phyloP scores from a whole-genome alignment of 352 stramenopile species.

The Phytophthora pluvialis region DNA sequence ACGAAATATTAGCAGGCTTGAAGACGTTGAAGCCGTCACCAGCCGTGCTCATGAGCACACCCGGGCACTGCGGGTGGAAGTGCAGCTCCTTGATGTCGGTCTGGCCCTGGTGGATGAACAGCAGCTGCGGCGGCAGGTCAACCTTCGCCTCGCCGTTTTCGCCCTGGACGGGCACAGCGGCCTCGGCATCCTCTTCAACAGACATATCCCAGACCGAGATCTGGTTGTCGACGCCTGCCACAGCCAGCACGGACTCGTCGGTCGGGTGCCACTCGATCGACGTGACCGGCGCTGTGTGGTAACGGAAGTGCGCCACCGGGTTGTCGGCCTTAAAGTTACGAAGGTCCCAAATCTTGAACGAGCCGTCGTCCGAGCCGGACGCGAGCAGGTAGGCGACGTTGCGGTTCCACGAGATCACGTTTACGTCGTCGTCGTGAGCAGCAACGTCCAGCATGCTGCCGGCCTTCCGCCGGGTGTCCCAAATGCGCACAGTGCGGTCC shows the following conservation, averaged over 20 bases:
- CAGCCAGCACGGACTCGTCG: conserved; percentile 98
- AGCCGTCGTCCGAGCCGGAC: conserved; percentile 97
- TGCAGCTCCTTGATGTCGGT: conserved; percentile 99
- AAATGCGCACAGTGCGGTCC: conserved; percentile 96
- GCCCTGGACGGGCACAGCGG: conserved; percentile 44
- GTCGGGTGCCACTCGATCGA: conserved; percentile 99
- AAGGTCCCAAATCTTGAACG: conserved; percentile 98
- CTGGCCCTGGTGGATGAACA: conserved; percentile 99
- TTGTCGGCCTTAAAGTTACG: conserved; percentile 91
- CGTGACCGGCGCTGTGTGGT: conserved; percentile 96
- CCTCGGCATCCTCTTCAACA: conserved; percentile 97
- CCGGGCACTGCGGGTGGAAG: conserved; percentile 99
- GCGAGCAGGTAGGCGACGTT: conserved; percentile 97
- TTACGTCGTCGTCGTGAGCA: conserved; percentile 97
- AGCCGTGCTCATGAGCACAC: conserved; percentile 96
- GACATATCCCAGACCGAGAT: conserved; percentile 99
- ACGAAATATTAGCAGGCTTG: conserved; percentile 95
- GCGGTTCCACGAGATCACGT: conserved; percentile 99
- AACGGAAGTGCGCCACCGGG: conserved; percentile 95
- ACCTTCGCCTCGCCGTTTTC: conserved; percentile 66
- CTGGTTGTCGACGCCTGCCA: conserved; percentile 95
- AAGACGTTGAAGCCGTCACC: conserved; percentile 98
- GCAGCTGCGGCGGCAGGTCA: conserved; percentile 97
- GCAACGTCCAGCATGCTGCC: conserved; percentile 94
- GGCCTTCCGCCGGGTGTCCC: conserved; percentile 95